These are phyloP conservation scores for Boeremia exigua DNA, from an alignment of 2,329 filamentous ascomycete genomes.

Conservation along the genomic window DNA sequence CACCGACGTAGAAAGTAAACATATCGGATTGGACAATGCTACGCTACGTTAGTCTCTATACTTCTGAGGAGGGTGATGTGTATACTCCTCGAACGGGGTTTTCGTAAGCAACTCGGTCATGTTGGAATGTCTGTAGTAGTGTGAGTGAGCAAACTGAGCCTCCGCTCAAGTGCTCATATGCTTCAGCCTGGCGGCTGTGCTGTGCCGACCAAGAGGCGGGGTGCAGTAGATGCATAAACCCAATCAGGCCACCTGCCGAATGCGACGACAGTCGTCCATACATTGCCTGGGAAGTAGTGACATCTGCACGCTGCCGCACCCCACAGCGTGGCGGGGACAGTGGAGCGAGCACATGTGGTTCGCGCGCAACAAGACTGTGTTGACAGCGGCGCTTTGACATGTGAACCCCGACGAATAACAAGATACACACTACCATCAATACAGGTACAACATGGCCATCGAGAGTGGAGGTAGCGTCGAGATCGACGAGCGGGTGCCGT, in stretches of 20 bases:
- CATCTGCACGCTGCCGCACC: constrained; percentile 4
- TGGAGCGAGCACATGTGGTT: not conserved
- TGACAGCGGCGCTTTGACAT: not conserved
- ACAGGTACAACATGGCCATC: not conserved
- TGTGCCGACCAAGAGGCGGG: constrained; percentile 7
- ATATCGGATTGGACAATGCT: constrained; percentile 29
- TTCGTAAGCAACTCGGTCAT: constrained; percentile 8
- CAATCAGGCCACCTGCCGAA: constrained; percentile 6
- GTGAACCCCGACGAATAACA: not conserved
- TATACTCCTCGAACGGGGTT: constrained; percentile 21
- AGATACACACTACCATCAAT: not conserved
- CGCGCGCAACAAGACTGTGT: too few relatives aligned
- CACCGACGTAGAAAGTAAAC: constrained; percentile 35
- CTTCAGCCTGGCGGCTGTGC: not conserved
- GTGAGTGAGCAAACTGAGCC: not conserved
- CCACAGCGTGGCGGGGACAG: not conserved
- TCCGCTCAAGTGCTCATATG: not conserved
- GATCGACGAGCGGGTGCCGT: constrained; percentile 7
- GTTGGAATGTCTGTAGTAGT: not conserved
- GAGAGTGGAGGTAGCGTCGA: not conserved
- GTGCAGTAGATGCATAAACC: constrained; percentile 12
- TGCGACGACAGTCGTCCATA: not conserved
- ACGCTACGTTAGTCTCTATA: not conserved
- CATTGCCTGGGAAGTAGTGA: not conserved
- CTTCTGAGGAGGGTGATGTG: not conserved